Evolutionary conservation across 2,329 filamentous ascomycete species (phyloP).

Genomic region (Xylaria sp.): DNA sequence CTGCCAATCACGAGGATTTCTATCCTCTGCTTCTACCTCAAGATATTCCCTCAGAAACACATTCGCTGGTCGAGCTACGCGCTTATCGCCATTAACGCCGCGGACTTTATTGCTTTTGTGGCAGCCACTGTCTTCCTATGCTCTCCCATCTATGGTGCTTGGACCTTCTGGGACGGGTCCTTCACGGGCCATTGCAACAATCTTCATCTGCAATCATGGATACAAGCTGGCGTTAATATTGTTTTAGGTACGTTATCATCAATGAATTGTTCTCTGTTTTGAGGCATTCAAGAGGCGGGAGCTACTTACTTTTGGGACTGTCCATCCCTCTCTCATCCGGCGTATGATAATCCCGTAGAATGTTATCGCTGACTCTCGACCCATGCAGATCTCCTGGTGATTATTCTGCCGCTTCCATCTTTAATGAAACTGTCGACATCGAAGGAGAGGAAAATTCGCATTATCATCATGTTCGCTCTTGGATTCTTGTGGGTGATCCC

Average conservation of each 20-base stretch:
- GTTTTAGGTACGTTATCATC: slow-evolving; percentile 39
- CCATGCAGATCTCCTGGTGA: slow-evolving; percentile 44
- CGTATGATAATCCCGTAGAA: neutral
- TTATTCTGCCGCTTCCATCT: slow-evolving; percentile 49
- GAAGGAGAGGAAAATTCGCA: slow-evolving; percentile 48
- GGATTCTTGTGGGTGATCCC: slow-evolving; percentile 48
- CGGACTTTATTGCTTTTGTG: slow-evolving; percentile 45
- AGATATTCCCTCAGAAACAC: slow-evolving; percentile 48
- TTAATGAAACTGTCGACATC: slow-evolving; percentile 48
- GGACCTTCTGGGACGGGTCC: slow-evolving; percentile 50
- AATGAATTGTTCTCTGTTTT: neutral
- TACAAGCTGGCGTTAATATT: slow-evolving; percentile 50
- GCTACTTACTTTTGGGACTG: neutral
- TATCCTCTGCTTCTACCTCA: slow-evolving; percentile 54
- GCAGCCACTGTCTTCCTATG: slow-evolving; percentile 49
- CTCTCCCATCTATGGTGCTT: slow-evolving; percentile 47
- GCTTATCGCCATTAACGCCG: slow-evolving; percentile 48
- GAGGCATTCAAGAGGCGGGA: neutral
- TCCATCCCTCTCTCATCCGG: neutral
- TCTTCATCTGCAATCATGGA: slow-evolving; percentile 50
- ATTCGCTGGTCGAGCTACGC: slow-evolving; percentile 44
- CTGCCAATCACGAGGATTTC: slow-evolving; percentile 51
- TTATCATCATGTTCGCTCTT: slow-evolving; percentile 52
- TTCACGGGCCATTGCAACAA: slow-evolving; percentile 48
- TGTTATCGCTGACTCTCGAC: slow-evolving; percentile 3